These are phyloP conservation scores for Mycosarcoma maydis DNA, from an alignment of 1,284 basidiomycete genomes.

Conservation along the genomic window DNA sequence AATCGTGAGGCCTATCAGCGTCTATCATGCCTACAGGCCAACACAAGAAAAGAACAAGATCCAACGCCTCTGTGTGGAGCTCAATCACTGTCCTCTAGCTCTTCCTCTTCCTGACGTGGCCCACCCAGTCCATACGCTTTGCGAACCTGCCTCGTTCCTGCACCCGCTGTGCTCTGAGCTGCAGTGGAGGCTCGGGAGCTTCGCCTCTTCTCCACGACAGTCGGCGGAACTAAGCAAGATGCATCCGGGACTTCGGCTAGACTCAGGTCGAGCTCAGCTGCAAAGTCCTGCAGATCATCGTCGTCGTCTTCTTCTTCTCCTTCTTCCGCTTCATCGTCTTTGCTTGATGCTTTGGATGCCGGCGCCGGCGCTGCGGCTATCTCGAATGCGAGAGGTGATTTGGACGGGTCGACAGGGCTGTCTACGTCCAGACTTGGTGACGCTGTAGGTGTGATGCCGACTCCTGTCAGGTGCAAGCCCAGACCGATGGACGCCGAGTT, in stretches of 20 bases:
- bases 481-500: constrained; percentile 30
- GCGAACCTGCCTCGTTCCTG: constrained; percentile 13
- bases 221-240: neutral
- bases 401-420: constrained; percentile 7
- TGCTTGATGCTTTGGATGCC: too few species aligned
- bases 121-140: constrained; percentile 44
- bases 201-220: constrained; percentile 18
- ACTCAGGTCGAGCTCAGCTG: constrained; percentile 46
- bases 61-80: neutral
- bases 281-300: constrained; percentile 44
- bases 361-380: too few species aligned
- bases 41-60: neutral
- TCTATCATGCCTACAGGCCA: neutral
- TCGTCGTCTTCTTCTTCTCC: constrained; percentile 28
- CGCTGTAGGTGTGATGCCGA: constrained; percentile 32
- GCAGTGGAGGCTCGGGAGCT: constrained; percentile 9
- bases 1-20: too few species aligned
- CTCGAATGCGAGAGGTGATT: neutral
- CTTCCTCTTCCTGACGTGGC: constrained; percentile 44
- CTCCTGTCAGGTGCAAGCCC: constrained; percentile 29
- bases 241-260: constrained; percentile 30
- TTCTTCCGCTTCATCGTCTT: neutral
- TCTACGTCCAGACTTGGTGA: constrained; percentile 29
- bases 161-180: neutral
- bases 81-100: constrained; percentile 45